Conservation (phyloP, 768 basidiomycete species). For the Antrodiella citrinella region DNA sequence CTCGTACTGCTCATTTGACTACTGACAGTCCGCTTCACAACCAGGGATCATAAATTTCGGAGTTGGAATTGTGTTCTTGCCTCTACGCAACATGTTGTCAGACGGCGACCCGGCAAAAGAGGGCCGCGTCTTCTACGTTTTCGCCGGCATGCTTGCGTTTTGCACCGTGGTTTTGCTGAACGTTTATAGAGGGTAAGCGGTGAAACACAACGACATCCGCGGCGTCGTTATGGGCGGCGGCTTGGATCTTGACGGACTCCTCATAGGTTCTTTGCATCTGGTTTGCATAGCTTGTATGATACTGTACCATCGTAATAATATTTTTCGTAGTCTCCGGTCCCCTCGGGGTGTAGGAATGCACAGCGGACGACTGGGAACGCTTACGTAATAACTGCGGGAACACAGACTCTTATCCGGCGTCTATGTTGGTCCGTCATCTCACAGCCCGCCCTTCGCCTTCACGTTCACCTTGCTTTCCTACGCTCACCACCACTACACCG, state of each 20-base stretch:
- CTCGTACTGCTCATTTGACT: too few species aligned
- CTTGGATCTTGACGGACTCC: not conserved
- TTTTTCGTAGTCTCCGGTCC: not conserved
- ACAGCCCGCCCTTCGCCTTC: too few species aligned
- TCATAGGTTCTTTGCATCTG: not conserved
- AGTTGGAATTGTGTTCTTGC: slow-evolving; percentile 81
- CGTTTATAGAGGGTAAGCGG: slow-evolving; percentile 18
- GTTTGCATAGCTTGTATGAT: not conserved
- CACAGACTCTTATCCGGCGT: too few species aligned
- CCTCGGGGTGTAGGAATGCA: too few species aligned
- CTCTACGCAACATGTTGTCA: slow-evolving; percentile 68
- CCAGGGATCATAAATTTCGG: slow-evolving; percentile 83
- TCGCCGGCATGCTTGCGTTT: slow-evolving; percentile 46
- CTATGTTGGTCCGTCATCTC: too few species aligned
- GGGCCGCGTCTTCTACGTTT: slow-evolving; percentile 87
- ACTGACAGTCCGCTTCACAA: too few species aligned
- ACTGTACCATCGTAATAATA: not conserved
- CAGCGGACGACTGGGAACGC: too few species aligned
- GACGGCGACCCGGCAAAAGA: slow-evolving; percentile 52
- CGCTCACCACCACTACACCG: not conserved
- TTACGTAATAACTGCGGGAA: too few species aligned
- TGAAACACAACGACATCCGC: too few species aligned
- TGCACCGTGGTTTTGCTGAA: slow-evolving; percentile 22
- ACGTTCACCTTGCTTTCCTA: too few species aligned
- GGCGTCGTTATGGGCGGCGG: too few species aligned